Evolutionary conservation across 495 filamentous ascomycete species (phyloP), one percentile per base, ranked within the genome.

Genomic region (Astrocystis sublimbata): DNA sequence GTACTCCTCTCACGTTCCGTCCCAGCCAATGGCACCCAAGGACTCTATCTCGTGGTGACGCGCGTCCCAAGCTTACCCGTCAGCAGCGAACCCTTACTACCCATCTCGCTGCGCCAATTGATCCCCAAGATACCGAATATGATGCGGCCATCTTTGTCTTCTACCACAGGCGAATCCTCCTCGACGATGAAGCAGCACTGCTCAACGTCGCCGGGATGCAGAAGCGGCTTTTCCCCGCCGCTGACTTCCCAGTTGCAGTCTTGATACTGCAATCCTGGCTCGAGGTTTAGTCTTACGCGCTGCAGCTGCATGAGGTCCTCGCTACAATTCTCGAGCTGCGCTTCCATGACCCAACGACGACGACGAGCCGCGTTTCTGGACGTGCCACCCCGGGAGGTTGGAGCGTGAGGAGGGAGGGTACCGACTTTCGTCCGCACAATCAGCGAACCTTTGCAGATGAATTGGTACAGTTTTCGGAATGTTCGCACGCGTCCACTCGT

Each of bases 391-490:
- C 12, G n/a, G 23, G 17, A 6, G 9, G 49, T 30, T 8, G 51
- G 12, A 38, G 68, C n/a, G n/a, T n/a, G n/a, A n/a, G n/a, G 60
- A 5, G 75, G 61, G 60, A 96, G 65, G 24, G 83, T 78, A 6
- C 88, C 89, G 0, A 88, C 82, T 71, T 98, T 98, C 0, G 94
- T 97, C 59, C 94, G 79, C 23, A 98, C 93, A 57, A 92, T 90
- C 61, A 98, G 76, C 65, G 91, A 90, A 57, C 88, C 87, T 75
- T 93, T 92, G 49, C 92, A 93, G 23, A 93, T 87, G 70, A 98
- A 98, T 74, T 98, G 96, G 73, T 98, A 98, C 62, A 98, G 75
- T 74, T 98, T 98, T 64, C 93, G 79, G 72, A 98, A 98, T 12
- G 91, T 96, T 62, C 96, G 80, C 24, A 89, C 86, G 40, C 91